These are phyloP conservation scores for Castanopsis chinensis DNA, from an alignment of 306 rosid species.

Conservation along the genomic window DNA sequence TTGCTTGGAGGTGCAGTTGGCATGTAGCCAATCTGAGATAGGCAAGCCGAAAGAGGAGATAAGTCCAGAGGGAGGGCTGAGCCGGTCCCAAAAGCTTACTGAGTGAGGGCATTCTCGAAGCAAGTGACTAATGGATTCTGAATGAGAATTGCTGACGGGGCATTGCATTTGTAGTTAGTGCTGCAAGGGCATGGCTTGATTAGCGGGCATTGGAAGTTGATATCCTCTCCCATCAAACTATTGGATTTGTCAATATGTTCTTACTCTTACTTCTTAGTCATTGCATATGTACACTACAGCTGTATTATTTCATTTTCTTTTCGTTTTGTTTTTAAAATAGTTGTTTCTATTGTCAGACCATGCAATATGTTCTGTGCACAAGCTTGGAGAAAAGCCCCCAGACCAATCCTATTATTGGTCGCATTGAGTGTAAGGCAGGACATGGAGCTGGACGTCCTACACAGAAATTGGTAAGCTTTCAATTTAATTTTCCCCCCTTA, in stretches of 20 bases:
- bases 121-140: too few relatives aligned
- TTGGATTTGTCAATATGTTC: neutral
- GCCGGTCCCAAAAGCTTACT: too few relatives aligned
- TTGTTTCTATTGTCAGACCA: slow-evolving; percentile 41
- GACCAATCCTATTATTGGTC: slow-evolving; percentile 83
- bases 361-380: slow-evolving; percentile 69
- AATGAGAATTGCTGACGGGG: too few relatives aligned
- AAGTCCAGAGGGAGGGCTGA: too few relatives aligned
- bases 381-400: slow-evolving; percentile 81
- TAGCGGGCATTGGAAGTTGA: neutral
- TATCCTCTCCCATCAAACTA: neutral
- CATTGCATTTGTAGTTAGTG: too few relatives aligned
- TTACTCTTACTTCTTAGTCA: too few relatives aligned
- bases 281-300: neutral
- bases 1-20: too few relatives aligned
- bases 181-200: neutral
- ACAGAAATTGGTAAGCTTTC: slow-evolving; percentile 59
- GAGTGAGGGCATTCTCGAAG: too few relatives aligned
- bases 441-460: slow-evolving; percentile 90
- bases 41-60: too few relatives aligned
- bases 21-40: too few relatives aligned
- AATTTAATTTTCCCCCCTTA: neutral
- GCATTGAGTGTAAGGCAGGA: slow-evolving; percentile 92
- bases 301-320: neutral
- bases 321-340: neutral